phyloP scores from a whole-genome alignment of 192 early-diverging fungal genomes.

The Mortierella alpina region DNA sequence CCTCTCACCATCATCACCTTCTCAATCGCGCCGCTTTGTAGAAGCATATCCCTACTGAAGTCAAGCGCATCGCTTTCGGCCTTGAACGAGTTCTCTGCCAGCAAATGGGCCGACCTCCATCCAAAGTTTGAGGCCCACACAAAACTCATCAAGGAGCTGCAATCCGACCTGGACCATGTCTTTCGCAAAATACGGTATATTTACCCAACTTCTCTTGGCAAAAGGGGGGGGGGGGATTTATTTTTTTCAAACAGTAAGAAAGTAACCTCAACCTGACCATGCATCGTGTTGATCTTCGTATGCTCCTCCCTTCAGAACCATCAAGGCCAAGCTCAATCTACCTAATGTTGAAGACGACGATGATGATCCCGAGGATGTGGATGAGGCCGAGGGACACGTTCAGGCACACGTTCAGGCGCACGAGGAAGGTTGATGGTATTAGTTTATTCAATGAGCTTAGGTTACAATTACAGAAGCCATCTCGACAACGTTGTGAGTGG shows the following conservation, averaged over 20 bases:
- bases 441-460: not conserved
- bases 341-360: conserved; percentile 29
- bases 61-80: conserved; percentile 49
- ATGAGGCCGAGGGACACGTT: not conserved
- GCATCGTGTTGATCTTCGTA: not conserved
- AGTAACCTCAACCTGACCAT: no score
- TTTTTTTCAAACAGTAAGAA: not conserved
- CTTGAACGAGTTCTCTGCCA: conserved; percentile 68
- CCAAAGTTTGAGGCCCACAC: conserved; percentile 66
- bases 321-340: conserved; percentile 28
- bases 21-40: not conserved
- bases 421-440: no score
- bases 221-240: not conserved
- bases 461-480: no score
- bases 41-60: conserved; percentile 38
- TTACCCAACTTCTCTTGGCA: not conserved
- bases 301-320: not conserved
- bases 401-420: no score
- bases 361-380: not conserved
- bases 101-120: conserved; percentile 62
- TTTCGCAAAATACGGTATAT: conserved; percentile 66
- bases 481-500: no score
- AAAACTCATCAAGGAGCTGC: conserved; percentile 64
- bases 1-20: not conserved
- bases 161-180: conserved; percentile 65